Base-by-base conservation (phyloP, 2,329 filamentous ascomycete genomes). In the Cadophora gregata region DNA sequence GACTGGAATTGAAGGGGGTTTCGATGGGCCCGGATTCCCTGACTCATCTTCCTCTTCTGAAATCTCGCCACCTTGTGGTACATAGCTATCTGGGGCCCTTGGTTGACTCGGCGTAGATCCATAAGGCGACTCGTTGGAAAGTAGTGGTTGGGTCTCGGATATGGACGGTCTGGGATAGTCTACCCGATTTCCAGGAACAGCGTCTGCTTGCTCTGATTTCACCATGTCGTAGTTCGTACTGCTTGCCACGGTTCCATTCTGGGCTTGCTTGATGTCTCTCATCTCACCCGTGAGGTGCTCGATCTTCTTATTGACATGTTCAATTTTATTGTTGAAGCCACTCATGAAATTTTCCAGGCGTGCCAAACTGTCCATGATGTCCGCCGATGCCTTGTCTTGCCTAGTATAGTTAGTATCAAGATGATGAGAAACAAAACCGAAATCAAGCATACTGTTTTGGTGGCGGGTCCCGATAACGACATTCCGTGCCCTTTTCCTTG, bases 401-500 rank as follows among this genome's bases (percentile, higher is more conserved):
- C 75, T 77, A 65, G n/a, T 64, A 9, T 55, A 10, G 59, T 75
- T 72, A 75, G 73, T 63, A 53, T 36, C 9, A 24, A 38, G 19
- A 55, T 12, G 14, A 42, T 24, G 33, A 42, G 38, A 14, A 62
- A 42, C 36, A 14, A 16, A 38, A 29, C 25, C 16, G 19, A 10
- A 31, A 78, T 58, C 14, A 53, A 63, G 82, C 90, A 78, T 84
- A 97, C 92, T 96, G 95, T 76, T 96, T 96, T 19, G 93, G 93
- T 25, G 93, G 91, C 6, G 96, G 91, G 75, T 97, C 94, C 71
- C 94, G 89, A 78, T 97, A 98, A 78, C 92, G 90, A 81, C 93
- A 99, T 62, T 89, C 85, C 36, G 93, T 85, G 71, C 86, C 89
- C 77, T 96, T 96, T 72, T 98, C 94, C 74, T 90, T 91, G 78